Evolutionary conservation across 306 rosid genomes (phyloP), one percentile per base, ranked within the genome.

Genomic region (Casuarina equisetifolia): DNA sequence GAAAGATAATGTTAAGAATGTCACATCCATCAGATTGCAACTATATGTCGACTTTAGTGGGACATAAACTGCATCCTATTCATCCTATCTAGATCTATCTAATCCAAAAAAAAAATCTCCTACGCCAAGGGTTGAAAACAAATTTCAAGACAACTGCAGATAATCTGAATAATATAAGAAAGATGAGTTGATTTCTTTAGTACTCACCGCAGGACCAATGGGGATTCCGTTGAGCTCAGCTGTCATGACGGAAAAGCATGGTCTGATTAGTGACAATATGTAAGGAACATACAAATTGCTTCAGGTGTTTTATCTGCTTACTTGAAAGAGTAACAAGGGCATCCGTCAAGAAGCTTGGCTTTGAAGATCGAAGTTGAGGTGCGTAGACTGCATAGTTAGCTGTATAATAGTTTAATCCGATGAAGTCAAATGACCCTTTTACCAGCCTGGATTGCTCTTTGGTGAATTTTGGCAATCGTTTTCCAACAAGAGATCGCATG

Each of bases 401-500:
- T 54, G 89, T 81, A 83, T 90, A 90, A 70, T 90, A 90, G 76
- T 90, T 90, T 67, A 90, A 8, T 71, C 96, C 91, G 10, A 91
- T 44, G 52, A 91, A 87, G 79, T 91, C 93, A 8, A 74, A 85
- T 58, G 96, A 88, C 11, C 89, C 85, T 36, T 85, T 85, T 15
- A 90, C 76, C 83, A 81, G 77, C 49, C 74, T 48, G 49, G 76
- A 82, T 55, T 90, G 73, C 13, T 81, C 74, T 73, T 54, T 44
- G 1, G 88, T 79, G 77, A 90, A 91, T 76, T 57, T 81, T 0
- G 94, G 94, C 78, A 90, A 79, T 72, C 91, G 89, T 0, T 50
- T 58, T 74, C 87, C 86, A 5, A 82, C 86, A 4, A 61, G 62
- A 42, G 72, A 50, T 51, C 86, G 79, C 85, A 90, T 88, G 67